These are phyloP conservation scores for Termitomyces sp. DNA, from an alignment of 768 basidiomycete genomes.

Conservation along the genomic window DNA sequence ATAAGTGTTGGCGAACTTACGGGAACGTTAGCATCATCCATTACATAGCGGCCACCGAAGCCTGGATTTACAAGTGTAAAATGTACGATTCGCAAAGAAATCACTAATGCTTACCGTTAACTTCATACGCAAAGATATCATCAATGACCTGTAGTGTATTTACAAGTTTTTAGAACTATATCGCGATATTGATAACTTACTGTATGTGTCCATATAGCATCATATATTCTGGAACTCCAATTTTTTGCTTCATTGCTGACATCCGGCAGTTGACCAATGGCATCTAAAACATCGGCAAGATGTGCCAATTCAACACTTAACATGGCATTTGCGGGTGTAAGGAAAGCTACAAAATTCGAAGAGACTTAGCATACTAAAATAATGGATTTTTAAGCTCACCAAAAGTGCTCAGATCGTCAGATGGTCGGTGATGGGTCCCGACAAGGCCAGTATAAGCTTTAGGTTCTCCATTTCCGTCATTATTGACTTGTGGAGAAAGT, in stretches of 20 bases:
- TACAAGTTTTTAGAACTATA: not conserved
- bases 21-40: slow-evolving; percentile 87
- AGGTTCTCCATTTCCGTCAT: slow-evolving; percentile 72
- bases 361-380: not conserved
- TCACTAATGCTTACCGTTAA: slow-evolving; percentile 45
- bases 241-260: slow-evolving; percentile 49
- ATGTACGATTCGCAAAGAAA: not conserved
- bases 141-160: slow-evolving; percentile 45
- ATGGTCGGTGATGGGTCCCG: slow-evolving; percentile 74
- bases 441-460: slow-evolving; percentile 73
- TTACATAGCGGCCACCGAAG: slow-evolving; percentile 67
- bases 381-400: slow-evolving; percentile 33
- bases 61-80: slow-evolving; percentile 31
- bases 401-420: slow-evolving; percentile 68
- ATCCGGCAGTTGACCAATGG: slow-evolving; percentile 40
- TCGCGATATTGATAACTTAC: slow-evolving; percentile 28
- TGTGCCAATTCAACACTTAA: slow-evolving; percentile 67
- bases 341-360: slow-evolving; percentile 47
- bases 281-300: slow-evolving; percentile 57
- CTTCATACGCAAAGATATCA: slow-evolving; percentile 73
- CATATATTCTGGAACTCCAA: slow-evolving; percentile 54
- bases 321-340: slow-evolving; percentile 82
- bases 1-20: slow-evolving; percentile 33
- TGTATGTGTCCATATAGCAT: slow-evolving; percentile 61
- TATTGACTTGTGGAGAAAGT: slow-evolving; percentile 59